These are phyloP conservation scores for Cunninghamia lanceolata DNA, from an alignment of 75 land plant genomes.

Conservation along the genomic window DNA sequence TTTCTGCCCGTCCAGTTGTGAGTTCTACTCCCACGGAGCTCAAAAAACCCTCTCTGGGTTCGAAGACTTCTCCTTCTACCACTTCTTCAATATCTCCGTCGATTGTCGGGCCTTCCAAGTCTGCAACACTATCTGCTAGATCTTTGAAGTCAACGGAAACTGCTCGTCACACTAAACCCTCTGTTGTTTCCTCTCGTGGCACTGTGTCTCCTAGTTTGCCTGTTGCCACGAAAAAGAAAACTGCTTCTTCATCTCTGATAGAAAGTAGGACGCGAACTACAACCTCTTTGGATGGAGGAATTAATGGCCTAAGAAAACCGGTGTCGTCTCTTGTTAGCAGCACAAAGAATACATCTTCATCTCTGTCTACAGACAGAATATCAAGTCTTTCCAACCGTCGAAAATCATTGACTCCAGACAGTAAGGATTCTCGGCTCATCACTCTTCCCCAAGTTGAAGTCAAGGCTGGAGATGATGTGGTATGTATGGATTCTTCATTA, in stretches of 20 bases:
- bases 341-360: background rate
- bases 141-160: background rate
- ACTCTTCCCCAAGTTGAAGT: conserved; percentile 82
- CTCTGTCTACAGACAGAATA: conserved; percentile 5
- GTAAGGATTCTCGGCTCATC: conserved; percentile 71
- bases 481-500: conserved; percentile 19
- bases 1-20: background rate
- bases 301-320: background rate
- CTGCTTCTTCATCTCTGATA: background rate
- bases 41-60: background rate
- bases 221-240: background rate
- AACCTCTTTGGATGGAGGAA: conserved; percentile 6
- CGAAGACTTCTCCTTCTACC: background rate
- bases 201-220: background rate
- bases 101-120: background rate
- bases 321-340: background rate
- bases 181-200: conserved; percentile 4
- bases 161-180: background rate
- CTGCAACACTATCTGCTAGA: background rate
- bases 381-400: conserved; percentile 1
- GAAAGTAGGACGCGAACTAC: background rate
- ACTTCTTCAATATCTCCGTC: background rate
- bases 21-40: conserved; percentile 5
- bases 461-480: conserved; percentile 89
- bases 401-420: conserved; percentile 26